These are phyloP conservation scores for Fagopyrum esculentum DNA, from an alignment of 148 eudicot genomes.

Conservation along the genomic window DNA sequence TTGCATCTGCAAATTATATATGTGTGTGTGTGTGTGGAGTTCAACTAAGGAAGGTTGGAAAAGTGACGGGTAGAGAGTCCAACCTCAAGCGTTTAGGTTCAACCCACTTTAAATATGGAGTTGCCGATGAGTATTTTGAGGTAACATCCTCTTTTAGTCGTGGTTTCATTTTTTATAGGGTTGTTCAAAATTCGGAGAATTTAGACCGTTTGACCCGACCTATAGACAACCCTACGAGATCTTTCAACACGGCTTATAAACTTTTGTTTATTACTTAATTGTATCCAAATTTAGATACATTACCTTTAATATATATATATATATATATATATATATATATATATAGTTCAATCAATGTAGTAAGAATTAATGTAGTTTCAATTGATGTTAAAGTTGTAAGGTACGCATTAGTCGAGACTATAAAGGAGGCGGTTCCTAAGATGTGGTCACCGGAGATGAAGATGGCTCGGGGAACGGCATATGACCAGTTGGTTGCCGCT, in stretches of 20 bases:
- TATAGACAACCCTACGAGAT: too few relatives aligned
- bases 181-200: too few relatives aligned
- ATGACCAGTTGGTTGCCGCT: conserved; percentile 67
- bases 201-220: too few relatives aligned
- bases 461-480: conserved; percentile 74
- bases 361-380: background rate
- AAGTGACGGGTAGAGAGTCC: conserved; percentile 58
- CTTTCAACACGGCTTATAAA: too few relatives aligned
- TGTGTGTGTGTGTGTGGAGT: too few relatives aligned
- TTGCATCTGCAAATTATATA: conserved; percentile 56
- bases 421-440: conserved; percentile 75
- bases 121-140: conserved; percentile 88
- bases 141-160: conserved; percentile 20
- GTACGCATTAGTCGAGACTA: conserved; percentile 73
- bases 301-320: too few relatives aligned
- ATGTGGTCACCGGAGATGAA: conserved; percentile 91
- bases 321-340: too few relatives aligned
- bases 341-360: too few relatives aligned
- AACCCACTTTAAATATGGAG: conserved; percentile 64
- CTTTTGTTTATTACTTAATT: too few relatives aligned
- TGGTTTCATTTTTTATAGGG: background rate
- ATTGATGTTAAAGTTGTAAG: conserved; percentile 49
- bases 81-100: conserved; percentile 55
- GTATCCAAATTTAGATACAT: too few relatives aligned
- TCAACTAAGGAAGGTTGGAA: conserved; percentile 71